Evolutionary conservation across 2,329 filamentous ascomycete genomes (phyloP).

Genomic region (Pseudogymnoascus sp.): DNA sequence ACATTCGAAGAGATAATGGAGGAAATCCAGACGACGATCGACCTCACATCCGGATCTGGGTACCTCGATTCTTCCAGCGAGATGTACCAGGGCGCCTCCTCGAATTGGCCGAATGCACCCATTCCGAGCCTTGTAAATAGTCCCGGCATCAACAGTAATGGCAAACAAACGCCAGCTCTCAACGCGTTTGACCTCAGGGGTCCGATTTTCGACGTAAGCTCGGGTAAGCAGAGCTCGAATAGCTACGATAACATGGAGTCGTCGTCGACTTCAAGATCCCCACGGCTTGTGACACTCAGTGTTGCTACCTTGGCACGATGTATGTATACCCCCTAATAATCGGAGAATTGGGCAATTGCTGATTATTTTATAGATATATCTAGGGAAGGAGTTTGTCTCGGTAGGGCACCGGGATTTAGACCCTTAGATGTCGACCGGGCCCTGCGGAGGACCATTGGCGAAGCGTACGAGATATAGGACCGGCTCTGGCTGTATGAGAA

Average conservation of each 20-base stretch:
- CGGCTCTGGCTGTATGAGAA: background rate
- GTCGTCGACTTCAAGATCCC: background rate
- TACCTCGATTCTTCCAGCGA: background rate
- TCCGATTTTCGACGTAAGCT: background rate
- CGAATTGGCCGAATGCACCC: background rate
- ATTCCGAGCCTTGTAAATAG: background rate
- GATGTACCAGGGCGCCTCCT: background rate
- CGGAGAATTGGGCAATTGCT: background rate
- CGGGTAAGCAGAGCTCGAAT: background rate
- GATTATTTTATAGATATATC: slow-evolving; percentile 22
- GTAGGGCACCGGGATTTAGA: slow-evolving; percentile 27
- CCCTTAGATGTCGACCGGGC: slow-evolving; percentile 28
- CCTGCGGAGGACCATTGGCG: slow-evolving; percentile 16
- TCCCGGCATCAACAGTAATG: background rate
- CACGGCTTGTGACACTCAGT: slow-evolving; percentile 15
- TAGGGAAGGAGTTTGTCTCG: slow-evolving; percentile 25
- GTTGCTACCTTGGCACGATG: slow-evolving; percentile 26
- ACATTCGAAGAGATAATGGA: background rate
- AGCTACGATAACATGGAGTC: background rate
- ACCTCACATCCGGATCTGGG: background rate
- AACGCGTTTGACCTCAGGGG: slow-evolving; percentile 2
- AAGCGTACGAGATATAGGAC: background rate
- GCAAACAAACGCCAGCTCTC: background rate
- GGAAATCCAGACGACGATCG: slow-evolving; percentile 2
- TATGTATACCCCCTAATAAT: slow-evolving; percentile 19